A percentile compares a stretch with the other conserved stretches of the same genome.
These are phyloP conservation scores for Prunus davidiana DNA, from an alignment of 306 rosid genomes.

Conservation along the genomic window DNA sequence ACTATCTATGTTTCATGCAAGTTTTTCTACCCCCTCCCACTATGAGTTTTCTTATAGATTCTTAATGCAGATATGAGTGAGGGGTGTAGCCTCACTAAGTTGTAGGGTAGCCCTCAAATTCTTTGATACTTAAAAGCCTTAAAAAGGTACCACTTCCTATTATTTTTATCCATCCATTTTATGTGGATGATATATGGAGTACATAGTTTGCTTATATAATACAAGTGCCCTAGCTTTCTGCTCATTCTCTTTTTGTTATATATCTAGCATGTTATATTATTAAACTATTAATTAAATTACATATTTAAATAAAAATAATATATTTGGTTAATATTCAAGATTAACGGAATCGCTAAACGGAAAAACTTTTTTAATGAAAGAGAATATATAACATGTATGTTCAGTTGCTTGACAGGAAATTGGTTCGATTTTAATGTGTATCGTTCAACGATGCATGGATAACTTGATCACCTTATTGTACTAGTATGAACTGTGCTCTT, in stretches of 20 bases:
- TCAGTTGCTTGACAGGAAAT: no score
- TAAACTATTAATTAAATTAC: no score
- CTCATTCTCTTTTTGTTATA: no score
- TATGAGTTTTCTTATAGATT: not conserved
- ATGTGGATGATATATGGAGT: not conserved
- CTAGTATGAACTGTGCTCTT: not conserved
- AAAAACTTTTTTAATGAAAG: no score
- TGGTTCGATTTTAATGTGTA: not conserved
- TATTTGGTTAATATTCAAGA: no score
- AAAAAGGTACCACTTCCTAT: not conserved
- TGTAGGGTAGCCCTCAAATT: not conserved
- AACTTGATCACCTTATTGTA: not conserved
- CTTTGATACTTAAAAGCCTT: not conserved
- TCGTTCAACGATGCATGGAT: not conserved
- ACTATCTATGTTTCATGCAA: rapidly evolving
- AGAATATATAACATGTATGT: no score
- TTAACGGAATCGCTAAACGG: no score
- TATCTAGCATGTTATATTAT: no score
- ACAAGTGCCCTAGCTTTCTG: no score
- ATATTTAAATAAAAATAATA: no score
- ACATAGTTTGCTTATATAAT: no score
- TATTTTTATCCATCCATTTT: not conserved
- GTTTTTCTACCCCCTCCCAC: not conserved
- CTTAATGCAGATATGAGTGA: not conserved
- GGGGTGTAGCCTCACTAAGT: not conserved